Base-by-base conservation (phyloP, 331 rosid genomes). In the Cucumis variabilis region DNA sequence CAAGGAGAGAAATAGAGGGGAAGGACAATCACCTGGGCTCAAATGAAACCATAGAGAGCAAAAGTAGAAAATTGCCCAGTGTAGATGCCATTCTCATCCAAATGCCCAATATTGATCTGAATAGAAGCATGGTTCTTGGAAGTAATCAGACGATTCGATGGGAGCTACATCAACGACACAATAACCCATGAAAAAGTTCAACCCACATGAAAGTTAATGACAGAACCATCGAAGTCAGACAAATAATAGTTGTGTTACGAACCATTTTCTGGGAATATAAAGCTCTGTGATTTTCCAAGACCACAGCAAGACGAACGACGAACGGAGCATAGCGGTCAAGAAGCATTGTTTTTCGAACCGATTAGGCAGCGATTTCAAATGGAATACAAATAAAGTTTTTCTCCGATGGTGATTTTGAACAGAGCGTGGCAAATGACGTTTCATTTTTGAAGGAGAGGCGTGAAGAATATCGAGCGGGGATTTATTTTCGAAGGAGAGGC, bases 51-150 rank as follows among this genome's bases (percentile, higher is more conserved):
- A 14, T 98, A 96, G 14, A 96, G 94, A 27, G 98, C 98, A 37
- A 92, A 94, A n/a, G 98, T 93, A 88, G 98, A 80, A 90, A 89
- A 94, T 3, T 93, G 93, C 37, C 96, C 94, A 13, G 91, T 93
- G 93, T 93, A 96, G 70, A 92, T 76, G 63, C 98, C 98, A 20
- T 79, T 92, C 86, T 96, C 98, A 85, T 95, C 98, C 81, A 94
- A 79, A 89, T 96, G 98, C 2, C 98, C 98, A 13, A 96, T 75
- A 90, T 96, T 96, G 1, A 96, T 83, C 93, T 96, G 98, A 84
- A 96, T 98, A 0, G 98, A 93, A 0, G 98, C 98, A 27, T 95
- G 98, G 89, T 95, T 98, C 92, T 95, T 95, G 0, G 98, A 89
- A 44, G 98, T 94, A 28, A 95, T 94, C 92, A 94, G 87, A 83